Evolutionary conservation across 352 stramenopile genomes (phyloP).

Genomic region (Pythium pyrilobum): DNA sequence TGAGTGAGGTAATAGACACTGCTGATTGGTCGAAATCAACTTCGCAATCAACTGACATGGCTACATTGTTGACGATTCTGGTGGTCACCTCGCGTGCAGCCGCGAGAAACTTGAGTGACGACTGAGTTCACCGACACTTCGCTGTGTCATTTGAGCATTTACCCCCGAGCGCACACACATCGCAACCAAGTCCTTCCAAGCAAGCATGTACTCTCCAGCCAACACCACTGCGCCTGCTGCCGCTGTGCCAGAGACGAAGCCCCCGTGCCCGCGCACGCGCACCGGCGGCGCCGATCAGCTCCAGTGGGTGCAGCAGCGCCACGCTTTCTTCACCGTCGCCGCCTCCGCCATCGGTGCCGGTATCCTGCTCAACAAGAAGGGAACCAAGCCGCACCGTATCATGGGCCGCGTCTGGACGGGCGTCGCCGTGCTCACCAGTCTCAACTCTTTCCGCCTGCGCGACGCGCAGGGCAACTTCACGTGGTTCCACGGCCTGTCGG

Average conservation of each 20-base stretch:
- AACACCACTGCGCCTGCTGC: too few relatives aligned
- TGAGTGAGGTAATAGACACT: background rate
- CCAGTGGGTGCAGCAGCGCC: background rate
- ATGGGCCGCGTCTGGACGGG: conserved; percentile 5
- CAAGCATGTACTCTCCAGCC: too few relatives aligned
- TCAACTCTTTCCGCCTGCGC: conserved; percentile 6
- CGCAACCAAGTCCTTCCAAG: too few relatives aligned
- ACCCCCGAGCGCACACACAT: too few relatives aligned
- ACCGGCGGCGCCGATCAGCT: background rate
- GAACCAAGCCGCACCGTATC: conserved; percentile 1
- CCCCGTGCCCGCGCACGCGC: too few relatives aligned
- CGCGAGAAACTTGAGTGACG: background rate
- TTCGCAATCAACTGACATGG: background rate
- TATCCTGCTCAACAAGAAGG: conserved; percentile 1
- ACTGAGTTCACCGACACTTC: background rate
- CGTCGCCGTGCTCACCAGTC: conserved; percentile 1
- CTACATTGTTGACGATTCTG: background rate
- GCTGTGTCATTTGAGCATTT: too few relatives aligned
- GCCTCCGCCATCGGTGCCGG: background rate
- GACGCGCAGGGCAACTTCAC: conserved; percentile 1
- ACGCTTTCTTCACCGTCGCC: background rate
- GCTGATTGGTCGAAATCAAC: too few relatives aligned
- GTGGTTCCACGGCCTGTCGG: conserved; percentile 9
- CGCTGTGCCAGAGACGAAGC: too few relatives aligned
- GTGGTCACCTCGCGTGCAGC: too few relatives aligned